Evolutionary conservation across 257 asterid genomes (phyloP).

Genomic region (Haberlea rhodopensis): DNA sequence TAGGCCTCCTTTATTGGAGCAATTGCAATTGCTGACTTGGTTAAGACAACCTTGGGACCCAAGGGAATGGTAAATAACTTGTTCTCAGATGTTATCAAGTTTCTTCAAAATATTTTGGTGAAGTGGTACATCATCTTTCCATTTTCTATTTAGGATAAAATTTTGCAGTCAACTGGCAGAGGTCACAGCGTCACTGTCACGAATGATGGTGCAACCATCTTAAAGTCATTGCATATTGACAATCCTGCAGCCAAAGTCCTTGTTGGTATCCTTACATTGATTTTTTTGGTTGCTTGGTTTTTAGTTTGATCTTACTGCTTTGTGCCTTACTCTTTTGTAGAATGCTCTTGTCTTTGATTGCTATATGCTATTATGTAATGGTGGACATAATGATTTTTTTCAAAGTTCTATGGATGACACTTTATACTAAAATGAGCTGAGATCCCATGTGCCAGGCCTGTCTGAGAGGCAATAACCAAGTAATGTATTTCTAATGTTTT

Average conservation of each 20-base stretch:
- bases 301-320: no score
- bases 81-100: conserved; percentile 2
- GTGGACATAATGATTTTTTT: conserved; percentile 6
- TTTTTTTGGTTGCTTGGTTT: neutral
- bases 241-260: conserved; percentile 98
- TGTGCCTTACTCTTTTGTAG: no score
- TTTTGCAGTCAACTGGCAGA: conserved; percentile 89
- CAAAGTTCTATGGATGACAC: neutral
- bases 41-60: conserved; percentile 95
- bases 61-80: conserved; percentile 73
- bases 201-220: conserved; percentile 96
- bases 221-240: conserved; percentile 92
- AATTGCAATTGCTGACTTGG: conserved; percentile 90
- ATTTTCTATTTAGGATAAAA: conserved; percentile 62
- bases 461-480: no score
- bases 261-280: conserved; percentile 68
- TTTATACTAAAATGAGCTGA: no score
- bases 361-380: neutral
- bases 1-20: conserved; percentile 96
- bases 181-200: conserved; percentile 88
- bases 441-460: no score
- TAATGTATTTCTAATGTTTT: neutral
- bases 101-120: no score
- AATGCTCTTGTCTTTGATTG: neutral
- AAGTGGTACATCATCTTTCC: neutral